Base-by-base conservation (phyloP, 2,329 filamentous ascomycete genomes). In the Periconia macrospinosa region DNA sequence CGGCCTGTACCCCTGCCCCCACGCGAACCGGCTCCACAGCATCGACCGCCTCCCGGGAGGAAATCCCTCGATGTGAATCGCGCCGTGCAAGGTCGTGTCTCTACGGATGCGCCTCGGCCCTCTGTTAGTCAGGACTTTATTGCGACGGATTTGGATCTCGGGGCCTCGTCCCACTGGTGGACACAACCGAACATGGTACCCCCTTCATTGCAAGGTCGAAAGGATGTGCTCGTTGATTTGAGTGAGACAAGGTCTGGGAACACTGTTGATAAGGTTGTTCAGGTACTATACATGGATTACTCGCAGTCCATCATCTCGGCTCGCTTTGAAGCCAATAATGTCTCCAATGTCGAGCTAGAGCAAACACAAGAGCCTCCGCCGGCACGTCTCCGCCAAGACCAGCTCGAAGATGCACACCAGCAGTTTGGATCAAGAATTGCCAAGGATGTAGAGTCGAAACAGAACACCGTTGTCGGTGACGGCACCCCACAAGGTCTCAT, bases 271-370 rank as follows among this genome's bases (percentile, higher is more conserved):
- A 92, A 92, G 60, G 86, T 92, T 55, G 82, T 97, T 41, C 94
- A 89, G 63, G 80, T 97, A n/a, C 78, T 99, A 9, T 99, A 91
- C 78, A 87, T 92, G 66, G 94, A 99, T 76, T 99, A 99, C 74
- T 97, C 92, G 17, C 94, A 97, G 71, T 97, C 93, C 0, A 82
- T 95, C 59, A 84, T 99, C 66, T 91, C 88, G 0, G 89, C 87
- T 17, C 86, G 83, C 47, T 97, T 89, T 71, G 90, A 96, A 70
- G 79, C 87, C 1, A 83, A 86, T 49, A 86, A 96, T 68, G 83
- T 89, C 2, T 79, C 83, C 1, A 87, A 93, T 65, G 88, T 87
- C 11, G 79, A 84, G 33, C 75, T 97, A 7, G 90, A 95, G 65
- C 94, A 99, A 74, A 86, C 87, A 43, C 93, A 97, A 66, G 90